Conservation (phyloP, 495 filamentous ascomycete genomes). For the Trichoderma parareesei region DNA sequence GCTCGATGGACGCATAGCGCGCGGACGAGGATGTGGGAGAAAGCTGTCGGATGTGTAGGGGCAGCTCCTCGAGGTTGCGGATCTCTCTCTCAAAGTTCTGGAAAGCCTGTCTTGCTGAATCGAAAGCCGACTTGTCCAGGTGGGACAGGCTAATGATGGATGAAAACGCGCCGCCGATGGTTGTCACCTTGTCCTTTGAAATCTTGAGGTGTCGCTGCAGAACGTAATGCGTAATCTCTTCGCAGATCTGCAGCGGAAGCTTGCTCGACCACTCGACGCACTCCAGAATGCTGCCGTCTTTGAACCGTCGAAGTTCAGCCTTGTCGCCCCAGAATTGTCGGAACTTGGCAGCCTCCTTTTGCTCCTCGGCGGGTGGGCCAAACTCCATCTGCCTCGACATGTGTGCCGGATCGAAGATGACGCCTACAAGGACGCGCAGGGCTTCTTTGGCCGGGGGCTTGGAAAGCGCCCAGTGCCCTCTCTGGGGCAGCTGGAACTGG, state of each 20-base stretch:
- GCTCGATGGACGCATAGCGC: constrained; percentile 59
- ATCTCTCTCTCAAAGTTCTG: constrained; percentile 63
- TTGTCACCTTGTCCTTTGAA: constrained; percentile 42
- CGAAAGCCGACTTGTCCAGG: constrained; percentile 44
- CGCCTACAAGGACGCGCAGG: constrained; percentile 47
- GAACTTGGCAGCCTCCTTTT: constrained; percentile 56
- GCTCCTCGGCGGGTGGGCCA: constrained; percentile 76
- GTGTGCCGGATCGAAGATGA: constrained; percentile 64
- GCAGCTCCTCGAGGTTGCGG: constrained; percentile 66
- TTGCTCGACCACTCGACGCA: constrained; percentile 74
- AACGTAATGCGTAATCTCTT: constrained; percentile 73
- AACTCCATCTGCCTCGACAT: constrained; percentile 69
- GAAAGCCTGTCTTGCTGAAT: constrained; percentile 49
- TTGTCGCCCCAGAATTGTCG: constrained; percentile 72
- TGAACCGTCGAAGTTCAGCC: constrained; percentile 65
- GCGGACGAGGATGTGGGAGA: constrained; percentile 61
- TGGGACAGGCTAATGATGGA: constrained; percentile 43
- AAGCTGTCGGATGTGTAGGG: constrained; percentile 71
- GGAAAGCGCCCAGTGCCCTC: constrained; percentile 33
- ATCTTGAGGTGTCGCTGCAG: constrained; percentile 52
- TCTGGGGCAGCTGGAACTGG: constrained; percentile 38
- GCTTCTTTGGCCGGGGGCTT: constrained; percentile 18
- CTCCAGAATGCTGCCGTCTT: constrained; percentile 64
- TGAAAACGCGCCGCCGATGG: constrained; percentile 55
- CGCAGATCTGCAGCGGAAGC: constrained; percentile 51